These are phyloP conservation scores for Tulasnella sp. DNA, from an alignment of 768 basidiomycete species.

Conservation along the genomic window DNA sequence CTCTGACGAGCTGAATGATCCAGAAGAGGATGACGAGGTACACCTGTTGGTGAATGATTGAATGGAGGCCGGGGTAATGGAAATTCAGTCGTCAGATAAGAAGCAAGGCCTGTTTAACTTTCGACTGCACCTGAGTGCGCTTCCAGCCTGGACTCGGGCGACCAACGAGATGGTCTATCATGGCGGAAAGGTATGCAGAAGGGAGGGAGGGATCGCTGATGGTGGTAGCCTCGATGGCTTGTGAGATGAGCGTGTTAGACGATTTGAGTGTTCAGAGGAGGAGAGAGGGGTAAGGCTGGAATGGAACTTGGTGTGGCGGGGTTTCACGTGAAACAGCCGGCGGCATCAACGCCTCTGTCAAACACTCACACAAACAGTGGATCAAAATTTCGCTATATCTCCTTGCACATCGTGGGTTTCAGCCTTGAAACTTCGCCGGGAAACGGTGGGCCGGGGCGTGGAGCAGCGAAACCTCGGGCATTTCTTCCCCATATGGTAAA, in stretches of 20 bases:
- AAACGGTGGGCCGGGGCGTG: background rate
- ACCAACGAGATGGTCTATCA: constrained; percentile 94
- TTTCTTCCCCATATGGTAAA: background rate
- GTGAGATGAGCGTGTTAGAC: constrained; percentile 6
- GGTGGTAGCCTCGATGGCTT: background rate
- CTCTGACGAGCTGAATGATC: constrained; percentile 75
- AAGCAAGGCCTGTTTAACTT: constrained; percentile 16
- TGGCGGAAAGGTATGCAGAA: constrained; percentile 43
- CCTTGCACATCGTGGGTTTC: background rate
- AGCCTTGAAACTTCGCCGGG: background rate
- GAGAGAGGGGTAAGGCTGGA: background rate
- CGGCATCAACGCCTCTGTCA: constrained; percentile 6
- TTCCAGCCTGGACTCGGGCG: constrained; percentile 90
- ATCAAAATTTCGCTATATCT: background rate
- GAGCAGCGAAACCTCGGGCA: background rate
- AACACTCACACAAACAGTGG: background rate
- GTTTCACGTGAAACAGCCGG: constrained; percentile 24
- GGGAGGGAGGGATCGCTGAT: background rate
- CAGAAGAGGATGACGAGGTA: constrained; percentile 91
- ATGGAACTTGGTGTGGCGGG: background rate
- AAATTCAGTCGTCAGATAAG: constrained; percentile 6
- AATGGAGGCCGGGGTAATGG: constrained; percentile 29
- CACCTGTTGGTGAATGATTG: constrained; percentile 55
- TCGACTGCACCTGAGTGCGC: constrained; percentile 66
- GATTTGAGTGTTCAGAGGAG: constrained; percentile 10